A percentile compares a stretch with the other conserved stretches of the same genome.
phyloP scores from a whole-genome alignment of 345 rosid genomes.

The Erucastrum elatum region DNA sequence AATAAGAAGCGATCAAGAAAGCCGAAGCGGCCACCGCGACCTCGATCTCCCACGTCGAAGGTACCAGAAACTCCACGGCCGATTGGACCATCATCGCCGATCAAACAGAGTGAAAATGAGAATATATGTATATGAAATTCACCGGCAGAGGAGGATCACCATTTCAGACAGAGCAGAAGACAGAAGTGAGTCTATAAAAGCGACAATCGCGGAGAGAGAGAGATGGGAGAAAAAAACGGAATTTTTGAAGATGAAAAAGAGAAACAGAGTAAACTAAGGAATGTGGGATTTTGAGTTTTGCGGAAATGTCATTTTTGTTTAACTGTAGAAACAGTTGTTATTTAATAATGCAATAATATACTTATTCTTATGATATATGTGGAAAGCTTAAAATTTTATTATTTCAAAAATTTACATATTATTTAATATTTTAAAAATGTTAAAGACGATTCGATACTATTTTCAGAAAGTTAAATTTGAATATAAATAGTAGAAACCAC shows the following conservation, averaged over 20 bases:
- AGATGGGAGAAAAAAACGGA: background rate
- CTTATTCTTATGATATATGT: background rate
- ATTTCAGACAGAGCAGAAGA: slow-evolving; percentile 11
- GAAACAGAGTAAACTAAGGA: background rate
- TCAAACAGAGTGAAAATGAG: slow-evolving; percentile 18
- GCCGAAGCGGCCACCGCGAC: slow-evolving; percentile 66
- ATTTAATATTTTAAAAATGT: too few relatives aligned
- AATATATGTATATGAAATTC: background rate
- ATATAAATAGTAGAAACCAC: too few relatives aligned
- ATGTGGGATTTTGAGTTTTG: background rate
- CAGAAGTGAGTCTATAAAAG: slow-evolving; percentile 6
- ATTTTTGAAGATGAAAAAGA: background rate
- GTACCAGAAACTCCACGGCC: slow-evolving; percentile 55
- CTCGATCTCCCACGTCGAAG: slow-evolving; percentile 87
- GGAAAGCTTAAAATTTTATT: background rate
- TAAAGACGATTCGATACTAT: background rate
- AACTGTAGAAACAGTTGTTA: background rate
- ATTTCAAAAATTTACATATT: background rate
- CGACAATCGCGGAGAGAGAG: background rate
- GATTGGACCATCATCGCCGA: slow-evolving; percentile 44
- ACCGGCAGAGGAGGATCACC: background rate
- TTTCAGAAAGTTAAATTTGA: too few relatives aligned
- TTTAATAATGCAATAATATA: too few relatives aligned
- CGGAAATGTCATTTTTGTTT: background rate
- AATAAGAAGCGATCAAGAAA: slow-evolving; percentile 58